Conservation (phyloP, 1,284 basidiomycete species). For the Neolentinus lepideus region DNA sequence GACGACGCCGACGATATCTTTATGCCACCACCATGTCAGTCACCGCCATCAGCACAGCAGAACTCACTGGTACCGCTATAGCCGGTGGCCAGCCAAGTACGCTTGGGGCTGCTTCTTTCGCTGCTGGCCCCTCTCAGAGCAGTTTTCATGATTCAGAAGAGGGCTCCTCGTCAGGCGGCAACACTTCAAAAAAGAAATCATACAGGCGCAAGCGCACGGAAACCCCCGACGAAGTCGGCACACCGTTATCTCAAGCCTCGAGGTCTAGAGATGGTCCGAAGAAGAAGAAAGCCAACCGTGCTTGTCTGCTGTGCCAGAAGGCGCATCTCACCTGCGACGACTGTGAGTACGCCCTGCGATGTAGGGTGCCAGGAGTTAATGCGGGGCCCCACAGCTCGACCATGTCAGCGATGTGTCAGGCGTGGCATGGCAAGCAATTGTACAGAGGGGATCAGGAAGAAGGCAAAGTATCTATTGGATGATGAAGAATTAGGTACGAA, state of each 20-base stretch:
- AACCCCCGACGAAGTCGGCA: slow-evolving; percentile 35
- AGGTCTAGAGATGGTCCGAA: slow-evolving; percentile 63
- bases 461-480: slow-evolving; percentile 94
- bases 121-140: slow-evolving; percentile 24
- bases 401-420: slow-evolving; percentile 92
- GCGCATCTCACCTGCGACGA: slow-evolving; percentile 98
- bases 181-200: slow-evolving; percentile 2
- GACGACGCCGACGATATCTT: not conserved
- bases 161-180: slow-evolving; percentile 9
- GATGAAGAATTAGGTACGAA: slow-evolving; percentile 85
- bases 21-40: slow-evolving; percentile 1
- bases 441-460: slow-evolving; percentile 93
- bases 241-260: slow-evolving; percentile 25
- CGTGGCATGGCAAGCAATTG: slow-evolving; percentile 88
- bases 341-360: slow-evolving; percentile 43
- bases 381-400: slow-evolving; percentile 57
- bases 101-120: not conserved
- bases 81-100: not conserved
- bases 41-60: slow-evolving; percentile 2
- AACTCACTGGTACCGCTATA: not conserved
- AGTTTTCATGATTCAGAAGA: slow-evolving; percentile 22
- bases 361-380: not conserved
- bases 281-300: slow-evolving; percentile 90
- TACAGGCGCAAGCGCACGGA: slow-evolving; percentile 38
- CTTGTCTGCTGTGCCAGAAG: slow-evolving; percentile 93